Evolutionary conservation across 768 basidiomycete species (phyloP).

Genomic region (Tulasnella sp.): DNA sequence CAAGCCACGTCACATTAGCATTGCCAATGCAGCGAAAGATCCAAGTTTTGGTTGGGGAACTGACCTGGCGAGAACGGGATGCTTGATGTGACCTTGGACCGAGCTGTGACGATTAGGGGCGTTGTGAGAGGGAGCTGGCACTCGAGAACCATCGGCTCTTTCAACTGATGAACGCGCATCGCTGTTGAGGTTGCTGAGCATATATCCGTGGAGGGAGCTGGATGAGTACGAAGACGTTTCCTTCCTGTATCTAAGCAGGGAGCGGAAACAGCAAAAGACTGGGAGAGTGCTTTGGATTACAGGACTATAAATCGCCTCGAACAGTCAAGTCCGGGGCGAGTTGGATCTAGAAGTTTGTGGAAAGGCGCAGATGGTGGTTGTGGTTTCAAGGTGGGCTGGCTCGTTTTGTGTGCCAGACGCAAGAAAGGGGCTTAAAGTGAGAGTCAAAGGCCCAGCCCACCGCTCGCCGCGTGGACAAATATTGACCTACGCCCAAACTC

Average conservation of each 20-base stretch:
- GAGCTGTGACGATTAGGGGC: background rate
- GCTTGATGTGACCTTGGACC: constrained; percentile 1
- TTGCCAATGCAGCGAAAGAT: background rate
- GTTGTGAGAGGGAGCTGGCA: background rate
- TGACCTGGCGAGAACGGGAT: constrained; percentile 9
- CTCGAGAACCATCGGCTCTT: background rate
- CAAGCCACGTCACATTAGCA: background rate
- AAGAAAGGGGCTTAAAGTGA: too few species aligned
- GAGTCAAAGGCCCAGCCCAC: too few species aligned
- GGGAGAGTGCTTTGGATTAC: background rate
- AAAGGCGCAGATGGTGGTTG: too few species aligned
- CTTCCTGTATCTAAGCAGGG: too few species aligned
- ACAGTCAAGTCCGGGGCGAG: too few species aligned
- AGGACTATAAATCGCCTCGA: background rate
- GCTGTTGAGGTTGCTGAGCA: constrained; percentile 4
- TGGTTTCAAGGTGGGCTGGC: too few species aligned
- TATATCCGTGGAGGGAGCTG: background rate
- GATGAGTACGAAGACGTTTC: too few species aligned
- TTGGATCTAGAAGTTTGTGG: too few species aligned
- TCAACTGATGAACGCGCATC: constrained; percentile 4
- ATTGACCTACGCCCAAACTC: too few species aligned
- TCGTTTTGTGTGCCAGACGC: too few species aligned
- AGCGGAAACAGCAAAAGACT: too few species aligned
- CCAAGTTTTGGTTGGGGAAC: background rate
- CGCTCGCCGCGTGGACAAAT: too few species aligned